phyloP scores from a whole-genome alignment of 2,329 filamentous ascomycete genomes.

The Cordyceps sp. region DNA sequence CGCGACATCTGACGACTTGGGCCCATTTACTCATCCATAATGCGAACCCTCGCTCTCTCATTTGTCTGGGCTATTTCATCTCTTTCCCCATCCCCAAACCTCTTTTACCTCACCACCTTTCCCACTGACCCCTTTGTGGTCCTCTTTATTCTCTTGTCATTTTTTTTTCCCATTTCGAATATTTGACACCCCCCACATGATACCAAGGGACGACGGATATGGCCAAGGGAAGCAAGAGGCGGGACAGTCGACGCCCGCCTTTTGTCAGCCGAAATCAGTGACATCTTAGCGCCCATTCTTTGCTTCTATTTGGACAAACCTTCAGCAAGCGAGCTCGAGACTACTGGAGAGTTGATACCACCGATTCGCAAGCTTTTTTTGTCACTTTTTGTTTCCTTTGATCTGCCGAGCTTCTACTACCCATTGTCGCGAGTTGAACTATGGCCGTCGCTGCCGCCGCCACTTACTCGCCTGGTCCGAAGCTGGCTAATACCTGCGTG shows the following conservation, averaged over 20 bases:
- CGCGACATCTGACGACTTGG: neutral
- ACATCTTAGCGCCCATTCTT: constrained; percentile 6
- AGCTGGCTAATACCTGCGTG: too few relatives aligned
- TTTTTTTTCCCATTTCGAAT: neutral
- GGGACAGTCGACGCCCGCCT: neutral
- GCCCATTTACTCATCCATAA: constrained; percentile 1
- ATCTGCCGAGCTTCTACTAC: too few relatives aligned
- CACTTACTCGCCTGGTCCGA: too few relatives aligned
- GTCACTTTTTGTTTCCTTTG: constrained; percentile 2
- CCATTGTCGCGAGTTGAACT: neutral
- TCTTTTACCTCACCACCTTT: too few relatives aligned
- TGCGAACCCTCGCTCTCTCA: constrained; percentile 2
- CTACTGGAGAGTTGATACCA: constrained; percentile 5
- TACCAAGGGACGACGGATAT: constrained; percentile 9
- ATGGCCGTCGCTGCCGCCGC: neutral
- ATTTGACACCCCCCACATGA: constrained; percentile 9
- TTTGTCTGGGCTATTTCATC: constrained; percentile 1
- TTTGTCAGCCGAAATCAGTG: neutral
- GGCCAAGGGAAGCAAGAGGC: constrained; percentile 3
- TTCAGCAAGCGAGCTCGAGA: constrained; percentile 2
- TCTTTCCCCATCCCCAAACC: neutral
- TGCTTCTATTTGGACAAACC: constrained; percentile 5
- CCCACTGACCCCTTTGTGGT: neutral
- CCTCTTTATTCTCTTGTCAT: constrained; percentile 2
- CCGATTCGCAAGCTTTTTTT: constrained; percentile 1